These are phyloP conservation scores for Aspergillus udagawae DNA, from an alignment of 2,329 filamentous ascomycete genomes.

Conservation along the genomic window DNA sequence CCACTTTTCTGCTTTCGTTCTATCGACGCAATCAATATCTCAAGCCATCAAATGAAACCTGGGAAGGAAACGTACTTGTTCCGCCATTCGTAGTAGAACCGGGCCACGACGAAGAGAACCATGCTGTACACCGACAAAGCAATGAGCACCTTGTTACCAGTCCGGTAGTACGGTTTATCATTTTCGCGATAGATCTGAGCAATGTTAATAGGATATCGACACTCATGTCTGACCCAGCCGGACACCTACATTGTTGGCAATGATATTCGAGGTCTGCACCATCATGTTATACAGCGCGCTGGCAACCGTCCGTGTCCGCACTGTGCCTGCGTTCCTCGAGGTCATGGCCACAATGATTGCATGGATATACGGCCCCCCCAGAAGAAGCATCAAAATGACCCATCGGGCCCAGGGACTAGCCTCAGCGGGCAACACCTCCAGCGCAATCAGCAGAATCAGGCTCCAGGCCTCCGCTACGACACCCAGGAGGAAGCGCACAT, in stretches of 20 bases:
- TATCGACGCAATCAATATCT: constrained; percentile 12
- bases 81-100: constrained; percentile 38
- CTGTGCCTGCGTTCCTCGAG: constrained; percentile 41
- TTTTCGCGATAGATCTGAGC: constrained; percentile 52
- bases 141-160: constrained; percentile 56
- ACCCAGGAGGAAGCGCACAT: constrained; percentile 53
- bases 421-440: constrained; percentile 47
- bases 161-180: constrained; percentile 55
- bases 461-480: constrained; percentile 52
- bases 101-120: constrained; percentile 46
- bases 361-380: constrained; percentile 57
- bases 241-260: constrained; percentile 34
- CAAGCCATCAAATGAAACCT: not conserved
- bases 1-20: constrained; percentile 35
- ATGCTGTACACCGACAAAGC: constrained; percentile 49
- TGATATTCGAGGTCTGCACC: constrained; percentile 41
- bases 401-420: constrained; percentile 52
- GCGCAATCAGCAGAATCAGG: constrained; percentile 49
- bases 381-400: constrained; percentile 49
- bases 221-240: not conserved
- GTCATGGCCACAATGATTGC: constrained; percentile 49
- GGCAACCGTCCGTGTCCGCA: constrained; percentile 41
- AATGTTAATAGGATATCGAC: not conserved
- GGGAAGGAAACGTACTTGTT: constrained; percentile 32
- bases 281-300: constrained; percentile 47